Evolutionary conservation across 2,329 filamentous ascomycete species (phyloP), one percentile per base, ranked within the genome.

Genomic region (Clarireedia hainanense): DNA sequence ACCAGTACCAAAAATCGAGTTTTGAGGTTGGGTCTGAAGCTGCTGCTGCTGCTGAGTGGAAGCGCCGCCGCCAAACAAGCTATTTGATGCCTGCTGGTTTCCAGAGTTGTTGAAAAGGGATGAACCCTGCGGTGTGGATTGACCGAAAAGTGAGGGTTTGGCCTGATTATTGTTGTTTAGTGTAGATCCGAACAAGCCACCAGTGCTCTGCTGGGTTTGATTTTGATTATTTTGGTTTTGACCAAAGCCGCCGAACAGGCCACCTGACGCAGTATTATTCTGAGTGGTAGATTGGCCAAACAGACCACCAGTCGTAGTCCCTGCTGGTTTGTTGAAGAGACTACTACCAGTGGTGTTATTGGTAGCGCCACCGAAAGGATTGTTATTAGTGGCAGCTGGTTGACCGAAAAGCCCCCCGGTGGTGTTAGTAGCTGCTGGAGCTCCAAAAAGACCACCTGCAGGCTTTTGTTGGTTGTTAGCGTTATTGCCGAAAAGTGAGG

Each of bases 1-100:
- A 47, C 55, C 50, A 5, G 70, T 76, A 14, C 82, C 82, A 52
- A 89, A 81, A 3, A 89, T 64, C 0, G 84, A 86, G 56, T 80
- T 80, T 55, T 81, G 77, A 45, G 77, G 73, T 17, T 55, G 51
- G 37, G 27, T 45, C 36, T 43, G 52, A 36, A 30, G 52, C 53
- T 74, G 73, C 49, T 72, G 72, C 51, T 65, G 67, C 45, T 62
- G 67, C 48, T 63, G 47, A 63, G 55, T 60, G 58, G 58, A 61
- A 47, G 40, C 27, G 36, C 51, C 42, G 3, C 45, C 40, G n/a
- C 67, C 68, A 60, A 72, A 72, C 45, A 71, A 58, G 26, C 64
- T 58, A n/a, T 40, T 58, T 17, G 59, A 57, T 53, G 57, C 57
- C 55, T 65, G 63, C 49, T 66, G 65, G 30, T 45, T 63, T 15